phyloP scores from a whole-genome alignment of 1,284 basidiomycete genomes.

The Trichosporon inkin region DNA sequence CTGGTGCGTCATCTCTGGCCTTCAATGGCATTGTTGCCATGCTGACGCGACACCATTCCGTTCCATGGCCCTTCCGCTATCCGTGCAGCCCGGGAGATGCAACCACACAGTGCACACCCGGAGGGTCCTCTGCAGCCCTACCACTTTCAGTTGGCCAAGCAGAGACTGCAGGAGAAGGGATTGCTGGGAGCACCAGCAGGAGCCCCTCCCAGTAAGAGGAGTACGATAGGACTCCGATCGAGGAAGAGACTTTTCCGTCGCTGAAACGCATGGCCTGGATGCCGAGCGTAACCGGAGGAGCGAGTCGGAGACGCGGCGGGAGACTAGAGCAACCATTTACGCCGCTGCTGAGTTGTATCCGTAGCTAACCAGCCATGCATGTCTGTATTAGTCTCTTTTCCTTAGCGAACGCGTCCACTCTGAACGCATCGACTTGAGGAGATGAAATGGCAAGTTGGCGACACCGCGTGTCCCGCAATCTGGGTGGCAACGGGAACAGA shows the following conservation, averaged over 20 bases:
- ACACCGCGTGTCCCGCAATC: no score
- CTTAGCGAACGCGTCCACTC: no score
- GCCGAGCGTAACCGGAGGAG: no score
- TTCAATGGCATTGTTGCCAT: not conserved
- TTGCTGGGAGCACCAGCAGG: constrained; percentile 20
- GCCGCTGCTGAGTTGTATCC: not conserved
- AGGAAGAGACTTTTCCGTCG: constrained; percentile 31
- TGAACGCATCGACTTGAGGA: no score
- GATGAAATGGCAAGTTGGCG: no score
- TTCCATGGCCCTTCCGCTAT: constrained; percentile 7
- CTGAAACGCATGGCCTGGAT: no score
- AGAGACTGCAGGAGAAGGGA: constrained; percentile 33
- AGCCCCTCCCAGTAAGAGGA: constrained; percentile 2
- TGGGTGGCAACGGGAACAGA: constrained; percentile 7
- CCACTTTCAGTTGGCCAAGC: constrained; percentile 41
- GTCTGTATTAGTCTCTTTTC: not conserved
- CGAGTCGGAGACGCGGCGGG: no score
- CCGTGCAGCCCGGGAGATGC: constrained; percentile 31
- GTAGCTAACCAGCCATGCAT: not conserved
- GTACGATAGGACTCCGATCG: constrained; percentile 23
- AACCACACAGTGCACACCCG: constrained; percentile 33
- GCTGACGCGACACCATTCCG: not conserved
- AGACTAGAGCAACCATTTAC: no score
- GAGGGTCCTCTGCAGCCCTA: constrained; percentile 40
- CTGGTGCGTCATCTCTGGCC: constrained; percentile 11